A percentile compares a stretch with the other conserved stretches of the same genome.
Conservation (phyloP, 176 grass and related monocot genomes). For the Oryza glaberrima region DNA sequence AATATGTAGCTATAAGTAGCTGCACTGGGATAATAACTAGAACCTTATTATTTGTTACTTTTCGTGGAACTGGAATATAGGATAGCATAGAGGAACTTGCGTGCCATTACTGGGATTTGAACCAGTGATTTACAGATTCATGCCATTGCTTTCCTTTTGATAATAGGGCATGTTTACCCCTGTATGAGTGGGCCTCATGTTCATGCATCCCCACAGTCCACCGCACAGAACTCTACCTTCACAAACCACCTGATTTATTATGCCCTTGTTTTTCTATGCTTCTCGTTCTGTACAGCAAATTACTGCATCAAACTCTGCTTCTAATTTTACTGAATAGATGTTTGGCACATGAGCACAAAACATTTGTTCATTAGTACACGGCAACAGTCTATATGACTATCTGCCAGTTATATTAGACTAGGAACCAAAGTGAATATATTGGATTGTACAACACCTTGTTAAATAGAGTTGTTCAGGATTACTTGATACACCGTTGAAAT, state of each 20-base stretch:
- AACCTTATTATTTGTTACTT: neutral
- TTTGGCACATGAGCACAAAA: slow-evolving; percentile 9
- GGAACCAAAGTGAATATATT: slow-evolving; percentile 23
- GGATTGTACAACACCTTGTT: slow-evolving; percentile 14
- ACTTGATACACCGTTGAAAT: slow-evolving; percentile 6
- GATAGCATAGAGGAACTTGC: neutral
- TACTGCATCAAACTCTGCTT: neutral
- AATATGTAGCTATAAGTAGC: neutral
- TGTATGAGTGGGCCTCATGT: neutral
- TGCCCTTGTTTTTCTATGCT: neutral
- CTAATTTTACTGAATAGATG: neutral
- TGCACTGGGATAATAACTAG: neutral
- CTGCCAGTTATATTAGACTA: neutral
- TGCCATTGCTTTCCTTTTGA: neutral
- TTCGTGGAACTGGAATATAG: neutral
- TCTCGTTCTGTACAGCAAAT: neutral
- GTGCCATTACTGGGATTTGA: neutral
- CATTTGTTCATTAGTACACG: neutral
- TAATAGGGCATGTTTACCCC: neutral
- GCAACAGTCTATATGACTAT: neutral
- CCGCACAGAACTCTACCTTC: neutral
- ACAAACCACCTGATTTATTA: slow-evolving; percentile 11
- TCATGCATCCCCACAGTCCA: neutral
- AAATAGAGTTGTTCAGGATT: slow-evolving; percentile 25
- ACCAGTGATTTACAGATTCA: neutral